phyloP scores from a whole-genome alignment of 768 basidiomycete species.

The Lenzites betulinus region DNA sequence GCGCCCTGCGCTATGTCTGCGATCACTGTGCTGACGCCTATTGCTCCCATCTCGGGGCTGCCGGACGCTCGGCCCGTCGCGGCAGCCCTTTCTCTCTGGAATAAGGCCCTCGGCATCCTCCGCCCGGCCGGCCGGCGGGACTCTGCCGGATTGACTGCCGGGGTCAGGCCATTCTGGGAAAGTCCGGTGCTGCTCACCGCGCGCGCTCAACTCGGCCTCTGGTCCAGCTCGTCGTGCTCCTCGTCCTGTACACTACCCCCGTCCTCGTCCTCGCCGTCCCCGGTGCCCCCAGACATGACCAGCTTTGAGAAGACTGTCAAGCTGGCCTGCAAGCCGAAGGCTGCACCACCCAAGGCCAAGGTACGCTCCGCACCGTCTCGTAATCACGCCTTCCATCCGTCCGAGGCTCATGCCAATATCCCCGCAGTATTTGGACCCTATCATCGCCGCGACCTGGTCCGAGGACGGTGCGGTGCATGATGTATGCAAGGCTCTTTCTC shows the following conservation, averaged over 20 bases:
- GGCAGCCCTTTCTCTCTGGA: neutral
- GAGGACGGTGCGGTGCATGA: conserved; percentile 93
- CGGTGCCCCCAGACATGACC: conserved; percentile 31
- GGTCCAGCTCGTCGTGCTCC: neutral
- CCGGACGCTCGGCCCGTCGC: neutral
- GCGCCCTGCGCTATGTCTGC: neutral
- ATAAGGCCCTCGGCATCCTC: neutral
- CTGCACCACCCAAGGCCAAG: conserved; percentile 94
- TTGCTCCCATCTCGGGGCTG: neutral
- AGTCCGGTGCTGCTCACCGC: neutral
- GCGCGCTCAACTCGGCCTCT: neutral
- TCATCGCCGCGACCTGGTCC: conserved; percentile 95
- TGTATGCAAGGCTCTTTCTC: conserved; percentile 85
- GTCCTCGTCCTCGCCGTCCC: neutral
- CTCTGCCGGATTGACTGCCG: neutral
- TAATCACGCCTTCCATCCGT: neutral
- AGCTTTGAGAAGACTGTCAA: conserved; percentile 93
- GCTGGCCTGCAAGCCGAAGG: conserved; percentile 96
- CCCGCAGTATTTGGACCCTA: conserved; percentile 88
- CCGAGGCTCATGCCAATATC: neutral
- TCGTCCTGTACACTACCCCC: conserved; percentile 16
- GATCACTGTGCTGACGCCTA: neutral
- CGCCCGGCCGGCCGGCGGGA: neutral
- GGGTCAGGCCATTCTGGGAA: conserved; percentile 5
- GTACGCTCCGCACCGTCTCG: conserved; percentile 42